These are phyloP conservation scores for Echium plantagineum DNA, from an alignment of 257 asterid species.

Conservation along the genomic window DNA sequence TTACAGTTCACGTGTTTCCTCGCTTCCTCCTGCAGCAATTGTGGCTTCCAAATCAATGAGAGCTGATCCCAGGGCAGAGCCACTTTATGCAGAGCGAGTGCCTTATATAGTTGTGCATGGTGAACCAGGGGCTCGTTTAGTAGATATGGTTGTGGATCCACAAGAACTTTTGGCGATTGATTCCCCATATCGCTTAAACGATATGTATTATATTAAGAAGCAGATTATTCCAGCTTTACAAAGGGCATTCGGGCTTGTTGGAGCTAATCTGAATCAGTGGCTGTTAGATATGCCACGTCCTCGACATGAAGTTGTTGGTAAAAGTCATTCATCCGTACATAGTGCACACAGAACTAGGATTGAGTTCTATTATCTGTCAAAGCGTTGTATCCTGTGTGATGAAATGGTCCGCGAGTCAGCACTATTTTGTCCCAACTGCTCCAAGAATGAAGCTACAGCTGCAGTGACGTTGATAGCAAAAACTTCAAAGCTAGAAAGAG, in stretches of 20 bases:
- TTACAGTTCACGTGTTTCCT: constrained; percentile 45
- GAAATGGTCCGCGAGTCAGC: constrained; percentile 60
- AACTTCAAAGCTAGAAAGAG: constrained; percentile 68
- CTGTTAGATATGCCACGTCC: constrained; percentile 82
- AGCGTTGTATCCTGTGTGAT: constrained; percentile 72
- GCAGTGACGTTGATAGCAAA: constrained; percentile 62
- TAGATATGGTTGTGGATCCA: constrained; percentile 90
- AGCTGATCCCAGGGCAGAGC: constrained; percentile 85
- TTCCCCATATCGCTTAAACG: constrained; percentile 82
- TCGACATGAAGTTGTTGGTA: constrained; percentile 46
- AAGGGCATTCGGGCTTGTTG: constrained; percentile 84
- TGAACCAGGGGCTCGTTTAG: constrained; percentile 88
- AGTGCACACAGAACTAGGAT: constrained; percentile 59
- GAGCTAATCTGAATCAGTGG: constrained; percentile 83
- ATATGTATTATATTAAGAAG: constrained; percentile 68
- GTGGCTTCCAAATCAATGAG: constrained; percentile 83
- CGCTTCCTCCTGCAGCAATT: constrained; percentile 95
- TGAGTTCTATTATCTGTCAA: constrained; percentile 70
- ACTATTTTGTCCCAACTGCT: constrained; percentile 50
- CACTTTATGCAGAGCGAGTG: constrained; percentile 87
- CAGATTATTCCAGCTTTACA: constrained; percentile 90
- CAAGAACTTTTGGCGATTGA: constrained; percentile 51
- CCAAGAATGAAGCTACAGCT: constrained; percentile 46
- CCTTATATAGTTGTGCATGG: constrained; percentile 92
- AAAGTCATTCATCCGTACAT: constrained; percentile 29